Conservation (phyloP, 768 basidiomycete species). For the Amyloporia xantha region DNA sequence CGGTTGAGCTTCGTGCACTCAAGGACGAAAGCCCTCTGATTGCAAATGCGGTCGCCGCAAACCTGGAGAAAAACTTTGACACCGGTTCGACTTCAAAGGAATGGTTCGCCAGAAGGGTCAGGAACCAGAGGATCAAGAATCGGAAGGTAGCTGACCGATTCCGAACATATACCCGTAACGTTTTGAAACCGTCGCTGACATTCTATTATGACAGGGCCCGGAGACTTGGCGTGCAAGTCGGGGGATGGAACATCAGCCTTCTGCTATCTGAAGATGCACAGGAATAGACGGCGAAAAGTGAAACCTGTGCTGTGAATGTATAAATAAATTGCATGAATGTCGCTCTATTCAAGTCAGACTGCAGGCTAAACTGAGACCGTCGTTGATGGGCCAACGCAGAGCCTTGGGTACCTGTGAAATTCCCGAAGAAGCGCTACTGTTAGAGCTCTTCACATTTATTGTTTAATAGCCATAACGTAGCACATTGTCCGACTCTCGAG, state of each 20-base stretch:
- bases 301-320: too few species aligned
- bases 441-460: too few species aligned
- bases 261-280: neutral
- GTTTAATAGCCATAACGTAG: too few species aligned
- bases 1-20: slow-evolving; percentile 42
- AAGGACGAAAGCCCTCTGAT: slow-evolving; percentile 45
- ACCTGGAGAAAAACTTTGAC: slow-evolving; percentile 29
- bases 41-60: slow-evolving; percentile 30
- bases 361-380: too few species aligned
- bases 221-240: slow-evolving; percentile 18
- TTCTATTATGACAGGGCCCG: slow-evolving; percentile 11
- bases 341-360: too few species aligned
- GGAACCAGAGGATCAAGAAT: slow-evolving; percentile 33
- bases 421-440: too few species aligned
- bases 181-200: neutral
- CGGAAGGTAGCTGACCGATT: slow-evolving; percentile 28
- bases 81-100: slow-evolving; percentile 28
- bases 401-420: too few species aligned
- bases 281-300: neutral
- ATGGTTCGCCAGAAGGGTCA: slow-evolving; percentile 35
- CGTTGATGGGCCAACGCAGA: too few species aligned
- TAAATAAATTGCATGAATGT: too few species aligned
- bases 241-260: slow-evolving; percentile 14
- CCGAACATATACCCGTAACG: neutral
- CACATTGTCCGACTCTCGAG: too few species aligned